Conservation (phyloP, 805 yeast genomes). For the Candida sonorensis region DNA sequence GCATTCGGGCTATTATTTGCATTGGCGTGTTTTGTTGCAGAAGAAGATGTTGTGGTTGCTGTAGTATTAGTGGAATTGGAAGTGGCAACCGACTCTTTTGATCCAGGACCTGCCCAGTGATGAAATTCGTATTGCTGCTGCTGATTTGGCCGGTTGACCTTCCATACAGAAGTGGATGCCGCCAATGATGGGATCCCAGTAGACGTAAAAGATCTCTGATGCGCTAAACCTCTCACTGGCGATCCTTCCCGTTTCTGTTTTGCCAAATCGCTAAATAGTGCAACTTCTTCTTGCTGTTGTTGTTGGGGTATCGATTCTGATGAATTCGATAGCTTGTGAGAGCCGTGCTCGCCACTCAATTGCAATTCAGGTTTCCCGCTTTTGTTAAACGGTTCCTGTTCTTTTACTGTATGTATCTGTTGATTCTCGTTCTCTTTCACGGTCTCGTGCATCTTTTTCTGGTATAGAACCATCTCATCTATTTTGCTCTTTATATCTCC, state of each 20-base stretch:
- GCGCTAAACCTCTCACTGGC: slow-evolving; percentile 13
- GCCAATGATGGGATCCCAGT: slow-evolving; percentile 15
- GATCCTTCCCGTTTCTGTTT: slow-evolving; percentile 9
- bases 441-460: slow-evolving; percentile 1
- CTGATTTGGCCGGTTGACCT: slow-evolving; percentile 25
- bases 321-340: too few species aligned
- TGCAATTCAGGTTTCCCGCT: too few species aligned
- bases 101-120: slow-evolving; percentile 29
- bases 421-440: background rate
- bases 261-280: slow-evolving; percentile 2
- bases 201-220: slow-evolving; percentile 23
- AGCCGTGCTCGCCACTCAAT: too few species aligned
- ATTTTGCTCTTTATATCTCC: slow-evolving; percentile 9
- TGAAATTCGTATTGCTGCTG: slow-evolving; percentile 30
- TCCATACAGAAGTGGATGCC: slow-evolving; percentile 29
- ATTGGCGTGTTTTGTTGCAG: too few species aligned
- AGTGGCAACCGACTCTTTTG: slow-evolving; percentile 5
- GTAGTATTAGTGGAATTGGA: slow-evolving; percentile 4
- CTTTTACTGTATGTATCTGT: background rate
- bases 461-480: slow-evolving; percentile 6
- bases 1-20: too few species aligned
- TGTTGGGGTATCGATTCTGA: too few species aligned
- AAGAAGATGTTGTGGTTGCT: slow-evolving; percentile 1
- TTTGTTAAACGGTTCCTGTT: too few species aligned
- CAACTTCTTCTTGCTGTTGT: slow-evolving; percentile 1